Conservation (phyloP, 2,329 filamentous ascomycete species). For the Colletotrichum horii region DNA sequence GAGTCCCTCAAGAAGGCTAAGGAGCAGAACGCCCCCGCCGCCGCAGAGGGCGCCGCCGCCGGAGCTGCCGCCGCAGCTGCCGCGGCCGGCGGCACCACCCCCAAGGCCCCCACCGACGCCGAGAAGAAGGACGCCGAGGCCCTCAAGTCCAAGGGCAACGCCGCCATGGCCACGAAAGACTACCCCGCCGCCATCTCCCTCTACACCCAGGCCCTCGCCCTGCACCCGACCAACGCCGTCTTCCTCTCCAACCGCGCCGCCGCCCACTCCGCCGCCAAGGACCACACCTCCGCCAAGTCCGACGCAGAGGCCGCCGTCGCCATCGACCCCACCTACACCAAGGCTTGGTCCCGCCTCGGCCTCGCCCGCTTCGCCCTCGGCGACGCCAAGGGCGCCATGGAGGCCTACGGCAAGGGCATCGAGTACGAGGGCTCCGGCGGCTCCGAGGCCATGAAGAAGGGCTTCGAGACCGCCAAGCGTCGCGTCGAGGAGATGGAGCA, state of each 20-base stretch:
- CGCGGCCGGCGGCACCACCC: constrained; percentile 19
- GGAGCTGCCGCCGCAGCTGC: constrained; percentile 43
- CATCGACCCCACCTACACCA: constrained; percentile 91
- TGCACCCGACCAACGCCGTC: constrained; percentile 87
- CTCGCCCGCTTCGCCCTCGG: constrained; percentile 91
- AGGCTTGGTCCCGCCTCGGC: constrained; percentile 94
- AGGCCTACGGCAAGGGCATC: constrained; percentile 92
- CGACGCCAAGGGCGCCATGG: constrained; percentile 89
- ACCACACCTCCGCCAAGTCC: constrained; percentile 82
- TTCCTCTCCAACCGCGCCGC: constrained; percentile 98
- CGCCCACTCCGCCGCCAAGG: constrained; percentile 82
- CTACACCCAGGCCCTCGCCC: constrained; percentile 84
- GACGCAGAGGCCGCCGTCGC: constrained; percentile 92
- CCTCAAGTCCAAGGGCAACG: constrained; percentile 90
- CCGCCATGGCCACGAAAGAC: constrained; percentile 94
- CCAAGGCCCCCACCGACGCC: constrained; percentile 50
- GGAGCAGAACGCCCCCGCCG: background rate
- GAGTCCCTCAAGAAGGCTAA: constrained; percentile 81
- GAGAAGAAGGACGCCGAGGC: constrained; percentile 83
- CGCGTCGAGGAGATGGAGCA: constrained; percentile 80
- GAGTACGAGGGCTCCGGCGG: constrained; percentile 93
- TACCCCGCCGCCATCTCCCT: constrained; percentile 81
- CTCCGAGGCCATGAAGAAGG: constrained; percentile 96
- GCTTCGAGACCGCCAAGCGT: constrained; percentile 90
- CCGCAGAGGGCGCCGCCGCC: constrained; percentile 27